Percentiles rank a stretch among this genome's conserved stretches.
Evolutionary conservation across 192 early-diverging fungal genomes (phyloP).

Genomic region (Rhizophagus prolifer): DNA sequence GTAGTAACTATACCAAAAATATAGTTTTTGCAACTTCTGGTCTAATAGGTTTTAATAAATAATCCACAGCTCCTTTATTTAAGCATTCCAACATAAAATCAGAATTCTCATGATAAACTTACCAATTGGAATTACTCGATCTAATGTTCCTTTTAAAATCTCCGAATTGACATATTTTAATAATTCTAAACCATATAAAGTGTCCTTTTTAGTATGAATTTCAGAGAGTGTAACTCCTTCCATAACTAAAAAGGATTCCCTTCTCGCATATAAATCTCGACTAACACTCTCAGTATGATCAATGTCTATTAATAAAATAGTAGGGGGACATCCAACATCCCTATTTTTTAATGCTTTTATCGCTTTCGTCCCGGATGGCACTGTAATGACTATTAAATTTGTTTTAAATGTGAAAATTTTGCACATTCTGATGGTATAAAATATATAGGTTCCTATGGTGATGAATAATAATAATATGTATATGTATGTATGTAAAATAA

Average conservation of each 20-base stretch:
- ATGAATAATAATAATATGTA: too few species aligned
- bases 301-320: slow-evolving; percentile 26
- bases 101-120: slow-evolving; percentile 29
- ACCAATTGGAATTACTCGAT: slow-evolving; percentile 42
- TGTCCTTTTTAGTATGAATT: slow-evolving; percentile 2
- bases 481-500: too few species aligned
- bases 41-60: slow-evolving; percentile 53
- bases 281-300: slow-evolving; percentile 25
- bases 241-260: slow-evolving; percentile 17
- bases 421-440: too few species aligned
- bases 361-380: slow-evolving; percentile 17
- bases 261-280: slow-evolving; percentile 8
- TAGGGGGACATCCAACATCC: background rate
- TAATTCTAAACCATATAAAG: slow-evolving; percentile 35
- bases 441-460: too few species aligned
- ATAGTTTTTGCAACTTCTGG: slow-evolving; percentile 51
- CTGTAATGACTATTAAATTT: slow-evolving; percentile 15
- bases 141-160: slow-evolving; percentile 34
- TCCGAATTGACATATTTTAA: slow-evolving; percentile 34
- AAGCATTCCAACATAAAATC: slow-evolving; percentile 49
- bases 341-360: background rate
- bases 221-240: background rate
- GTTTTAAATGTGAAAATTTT: too few species aligned
- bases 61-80: slow-evolving; percentile 55
- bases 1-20: slow-evolving; percentile 44